phyloP scores from a whole-genome alignment of 2,329 filamentous ascomycete genomes.

The Neonectria coccinea region DNA sequence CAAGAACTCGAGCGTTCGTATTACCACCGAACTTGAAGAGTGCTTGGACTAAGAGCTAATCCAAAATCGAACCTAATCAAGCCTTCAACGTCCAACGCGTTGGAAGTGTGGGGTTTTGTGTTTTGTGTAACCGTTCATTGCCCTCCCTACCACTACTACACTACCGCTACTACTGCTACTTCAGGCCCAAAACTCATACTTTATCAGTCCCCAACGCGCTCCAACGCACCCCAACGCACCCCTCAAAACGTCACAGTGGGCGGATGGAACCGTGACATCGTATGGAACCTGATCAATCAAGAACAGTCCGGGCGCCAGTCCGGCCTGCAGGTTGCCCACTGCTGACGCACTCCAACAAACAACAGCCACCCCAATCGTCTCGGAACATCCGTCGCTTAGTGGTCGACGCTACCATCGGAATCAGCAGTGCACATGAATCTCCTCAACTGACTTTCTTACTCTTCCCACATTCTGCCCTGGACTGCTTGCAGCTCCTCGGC shows the following conservation, averaged over 20 bases:
- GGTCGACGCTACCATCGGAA: slow-evolving; percentile 54
- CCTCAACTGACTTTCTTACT: slow-evolving; percentile 57
- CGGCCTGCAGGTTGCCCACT: slow-evolving; percentile 39
- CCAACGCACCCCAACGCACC: slow-evolving; percentile 26
- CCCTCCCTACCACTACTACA: slow-evolving; percentile 17
- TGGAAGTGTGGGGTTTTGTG: slow-evolving; percentile 3
- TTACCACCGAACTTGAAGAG: not conserved
- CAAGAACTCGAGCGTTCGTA: too few relatives aligned
- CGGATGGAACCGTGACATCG: slow-evolving; percentile 41
- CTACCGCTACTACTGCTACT: not conserved
- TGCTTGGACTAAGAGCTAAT: not conserved
- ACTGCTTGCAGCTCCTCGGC: slow-evolving; percentile 87
- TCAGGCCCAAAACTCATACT: slow-evolving; percentile 2
- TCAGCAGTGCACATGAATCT: slow-evolving; percentile 37
- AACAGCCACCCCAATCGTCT: slow-evolving; percentile 21
- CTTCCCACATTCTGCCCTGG: slow-evolving; percentile 92
- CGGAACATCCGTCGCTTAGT: slow-evolving; percentile 44
- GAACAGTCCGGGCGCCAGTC: slow-evolving; percentile 32
- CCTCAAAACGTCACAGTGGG: slow-evolving; percentile 19
- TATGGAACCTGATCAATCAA: slow-evolving; percentile 42
- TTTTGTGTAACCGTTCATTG: slow-evolving; percentile 18
- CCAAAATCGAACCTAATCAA: not conserved
- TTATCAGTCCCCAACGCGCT: slow-evolving; percentile 16
- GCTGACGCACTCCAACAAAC: slow-evolving; percentile 40
- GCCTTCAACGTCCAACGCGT: not conserved